Conservation (phyloP, 495 filamentous ascomycete genomes). For the Gamarada debralockiae region DNA sequence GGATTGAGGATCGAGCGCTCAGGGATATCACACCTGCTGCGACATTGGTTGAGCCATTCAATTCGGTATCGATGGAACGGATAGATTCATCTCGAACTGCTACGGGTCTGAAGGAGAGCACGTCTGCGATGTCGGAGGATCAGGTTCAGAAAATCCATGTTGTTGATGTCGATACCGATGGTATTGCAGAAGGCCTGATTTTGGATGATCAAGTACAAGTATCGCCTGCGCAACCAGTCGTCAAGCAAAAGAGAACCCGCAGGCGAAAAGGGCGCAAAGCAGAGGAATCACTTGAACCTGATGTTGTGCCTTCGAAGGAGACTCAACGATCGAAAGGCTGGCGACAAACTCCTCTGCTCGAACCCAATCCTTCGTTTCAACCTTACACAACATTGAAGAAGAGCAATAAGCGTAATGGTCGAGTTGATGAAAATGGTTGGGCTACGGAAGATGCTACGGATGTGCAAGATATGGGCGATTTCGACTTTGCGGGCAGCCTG, state of each 20-base stretch:
- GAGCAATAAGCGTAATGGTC: conserved; percentile 39
- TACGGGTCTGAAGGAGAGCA: conserved; percentile 7
- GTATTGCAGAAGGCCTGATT: conserved; percentile 2
- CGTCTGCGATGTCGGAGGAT: conserved; percentile 13
- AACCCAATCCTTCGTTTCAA: conserved; percentile 52
- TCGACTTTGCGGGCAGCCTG: conserved; percentile 83
- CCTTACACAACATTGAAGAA: conserved; percentile 53
- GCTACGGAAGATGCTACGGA: conserved; percentile 95
- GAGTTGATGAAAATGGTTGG: conserved; percentile 78
- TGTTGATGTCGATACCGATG: conserved; percentile 3
- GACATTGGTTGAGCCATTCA: conserved; percentile 16
- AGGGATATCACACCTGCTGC: conserved; percentile 9
- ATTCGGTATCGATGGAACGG: conserved; percentile 11
- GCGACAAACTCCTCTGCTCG: conserved; percentile 79
- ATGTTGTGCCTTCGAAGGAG: conserved; percentile 17
- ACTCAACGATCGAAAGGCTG: conserved; percentile 54
- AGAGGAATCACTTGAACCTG: conserved; percentile 13
- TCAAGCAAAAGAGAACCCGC: conserved; percentile 6
- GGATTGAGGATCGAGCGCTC: not conserved
- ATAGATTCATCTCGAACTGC: conserved; percentile 13
- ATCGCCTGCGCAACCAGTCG: conserved; percentile 25
- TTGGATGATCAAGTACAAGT: conserved; percentile 22
- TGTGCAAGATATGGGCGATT: conserved; percentile 92
- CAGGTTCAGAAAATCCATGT: conserved; percentile 14
- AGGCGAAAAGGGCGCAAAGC: conserved; percentile 6